Evolutionary conservation across 1,139 yeast species (phyloP).

Genomic region (Geotrichum histeridarum): DNA sequence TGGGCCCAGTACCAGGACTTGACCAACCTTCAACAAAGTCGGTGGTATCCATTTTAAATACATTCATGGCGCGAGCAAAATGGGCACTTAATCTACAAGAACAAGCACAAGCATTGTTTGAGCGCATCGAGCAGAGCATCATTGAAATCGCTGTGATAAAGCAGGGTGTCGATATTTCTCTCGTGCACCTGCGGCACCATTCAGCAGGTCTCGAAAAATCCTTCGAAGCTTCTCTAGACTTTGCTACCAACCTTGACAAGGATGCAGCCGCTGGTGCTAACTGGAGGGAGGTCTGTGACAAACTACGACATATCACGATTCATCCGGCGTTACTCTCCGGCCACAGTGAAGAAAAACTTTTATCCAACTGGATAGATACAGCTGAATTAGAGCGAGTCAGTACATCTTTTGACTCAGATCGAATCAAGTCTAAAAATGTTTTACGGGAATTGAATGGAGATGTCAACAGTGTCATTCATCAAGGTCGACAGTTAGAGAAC

Average conservation of each 20-base stretch:
- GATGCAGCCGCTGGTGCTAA: constrained; percentile 27
- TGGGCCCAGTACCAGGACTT: constrained; percentile 14
- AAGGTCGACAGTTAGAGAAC: constrained; percentile 23
- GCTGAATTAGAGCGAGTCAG: constrained; percentile 21
- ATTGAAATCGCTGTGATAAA: constrained; percentile 27
- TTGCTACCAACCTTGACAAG: constrained; percentile 27
- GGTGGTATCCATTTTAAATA: constrained; percentile 18
- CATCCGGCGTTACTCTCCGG: constrained; percentile 19
- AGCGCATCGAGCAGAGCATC: constrained; percentile 17
- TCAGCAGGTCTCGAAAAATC: constrained; percentile 28
- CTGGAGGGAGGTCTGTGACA: constrained; percentile 25
- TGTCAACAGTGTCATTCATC: constrained; percentile 23
- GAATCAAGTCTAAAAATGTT: constrained; percentile 15
- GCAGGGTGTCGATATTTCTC: constrained; percentile 31
- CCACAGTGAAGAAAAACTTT: constrained; percentile 10
- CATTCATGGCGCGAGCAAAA: constrained; percentile 18
- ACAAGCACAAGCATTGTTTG: constrained; percentile 12
- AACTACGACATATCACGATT: constrained; percentile 18
- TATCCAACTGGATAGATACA: constrained; percentile 30
- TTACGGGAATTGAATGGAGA: constrained; percentile 22
- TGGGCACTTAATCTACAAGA: constrained; percentile 19
- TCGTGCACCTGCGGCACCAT: constrained; percentile 31
- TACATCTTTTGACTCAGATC: constrained; percentile 18
- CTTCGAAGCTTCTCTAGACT: constrained; percentile 27
- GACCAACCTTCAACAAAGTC: constrained; percentile 14